Percentiles rank a stretch among this genome's conserved stretches.
Conservation (phyloP, 2,329 filamentous ascomycete species). For the Aspergillus sp. region DNA sequence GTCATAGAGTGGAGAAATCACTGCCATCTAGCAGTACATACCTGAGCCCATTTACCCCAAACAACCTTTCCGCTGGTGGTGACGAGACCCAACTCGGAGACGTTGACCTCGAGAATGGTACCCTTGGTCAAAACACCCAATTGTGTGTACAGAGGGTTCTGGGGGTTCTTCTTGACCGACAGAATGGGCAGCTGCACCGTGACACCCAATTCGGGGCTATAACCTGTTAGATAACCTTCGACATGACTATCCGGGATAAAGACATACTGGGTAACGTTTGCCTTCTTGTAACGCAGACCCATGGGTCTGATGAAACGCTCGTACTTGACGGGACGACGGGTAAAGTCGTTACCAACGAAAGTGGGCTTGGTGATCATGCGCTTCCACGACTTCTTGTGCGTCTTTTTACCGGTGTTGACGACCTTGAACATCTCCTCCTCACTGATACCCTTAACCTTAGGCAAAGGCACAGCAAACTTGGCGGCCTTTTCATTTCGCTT, state of each 20-base stretch:
- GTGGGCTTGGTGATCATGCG: conserved; percentile 71
- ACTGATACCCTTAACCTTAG: conserved; percentile 87
- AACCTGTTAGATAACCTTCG: conserved; percentile 7
- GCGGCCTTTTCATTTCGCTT: conserved; percentile 92
- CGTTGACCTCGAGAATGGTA: conserved; percentile 85
- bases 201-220: conserved; percentile 66
- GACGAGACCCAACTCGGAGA: conserved; percentile 83
- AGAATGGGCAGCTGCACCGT: conserved; percentile 84
- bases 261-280: conserved; percentile 55
- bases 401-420: conserved; percentile 93
- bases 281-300: conserved; percentile 76
- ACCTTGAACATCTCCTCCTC: conserved; percentile 99
- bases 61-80: conserved; percentile 90
- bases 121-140: conserved; percentile 85
- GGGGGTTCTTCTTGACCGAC: conserved; percentile 77
- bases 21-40: conserved; percentile 24
- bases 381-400: conserved; percentile 70
- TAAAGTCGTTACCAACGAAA: conserved; percentile 90
- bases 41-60: conserved; percentile 80
- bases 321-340: conserved; percentile 75
- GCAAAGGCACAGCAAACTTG: conserved; percentile 84
- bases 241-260: not conserved
- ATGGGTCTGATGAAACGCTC: conserved; percentile 66
- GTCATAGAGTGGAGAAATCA: conserved; percentile 27
- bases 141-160: conserved; percentile 87